phyloP scores from a whole-genome alignment of 2,329 filamentous ascomycete genomes.

The Malbranchea zuffiana region DNA sequence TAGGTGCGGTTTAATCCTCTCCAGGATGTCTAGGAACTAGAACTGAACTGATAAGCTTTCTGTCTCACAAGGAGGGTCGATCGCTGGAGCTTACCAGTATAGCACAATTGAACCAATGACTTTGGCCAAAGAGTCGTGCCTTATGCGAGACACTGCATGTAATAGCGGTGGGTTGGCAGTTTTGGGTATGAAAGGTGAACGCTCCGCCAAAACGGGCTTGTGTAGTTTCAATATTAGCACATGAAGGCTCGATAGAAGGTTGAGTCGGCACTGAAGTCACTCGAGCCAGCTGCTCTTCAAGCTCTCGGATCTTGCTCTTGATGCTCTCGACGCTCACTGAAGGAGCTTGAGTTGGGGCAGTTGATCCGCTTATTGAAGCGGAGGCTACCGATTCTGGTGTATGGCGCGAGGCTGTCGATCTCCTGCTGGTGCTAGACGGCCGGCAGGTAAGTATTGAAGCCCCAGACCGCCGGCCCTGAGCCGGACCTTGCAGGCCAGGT shows the following conservation, averaged over 20 bases:
- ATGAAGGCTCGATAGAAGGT: constrained; percentile 15
- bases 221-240: constrained; percentile 29
- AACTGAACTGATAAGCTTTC: constrained; percentile 24
- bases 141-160: constrained; percentile 43
- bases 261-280: constrained; percentile 16
- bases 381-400: too few species aligned
- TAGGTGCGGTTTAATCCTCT: constrained; percentile 18
- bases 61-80: constrained; percentile 12
- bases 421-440: constrained; percentile 7
- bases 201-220: constrained; percentile 33
- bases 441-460: constrained; percentile 1
- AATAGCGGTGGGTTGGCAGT: constrained; percentile 23
- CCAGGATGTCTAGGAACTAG: constrained; percentile 8
- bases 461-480: not conserved
- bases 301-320: constrained; percentile 31
- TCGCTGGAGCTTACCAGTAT: constrained; percentile 32
- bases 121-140: constrained; percentile 42
- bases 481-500: constrained; percentile 1
- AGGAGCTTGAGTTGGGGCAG: constrained; percentile 18
- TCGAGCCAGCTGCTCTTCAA: constrained; percentile 36
- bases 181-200: constrained; percentile 36
- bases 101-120: constrained; percentile 41
- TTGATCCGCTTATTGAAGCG: constrained; percentile 17
- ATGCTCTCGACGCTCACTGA: too few species aligned
- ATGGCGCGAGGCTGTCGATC: constrained; percentile 10